Percentiles rank a stretch among this genome's conserved stretches.
These are phyloP conservation scores for Diaporthe aspalathi DNA, from an alignment of 2,329 filamentous ascomycete genomes.

Conservation along the genomic window DNA sequence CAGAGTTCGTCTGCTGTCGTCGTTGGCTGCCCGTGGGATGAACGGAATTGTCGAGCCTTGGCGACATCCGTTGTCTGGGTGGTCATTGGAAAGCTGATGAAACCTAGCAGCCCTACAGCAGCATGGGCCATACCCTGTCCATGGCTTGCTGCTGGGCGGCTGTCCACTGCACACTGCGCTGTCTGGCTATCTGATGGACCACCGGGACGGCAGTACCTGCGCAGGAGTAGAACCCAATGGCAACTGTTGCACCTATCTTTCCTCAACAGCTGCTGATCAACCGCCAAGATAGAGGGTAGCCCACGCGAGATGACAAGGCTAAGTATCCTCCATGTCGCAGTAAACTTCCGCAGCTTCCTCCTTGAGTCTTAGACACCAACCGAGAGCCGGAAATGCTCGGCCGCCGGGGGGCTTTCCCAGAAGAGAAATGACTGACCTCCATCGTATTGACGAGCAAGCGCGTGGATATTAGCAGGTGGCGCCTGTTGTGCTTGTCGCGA, in stretches of 20 bases:
- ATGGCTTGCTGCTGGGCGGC: background rate
- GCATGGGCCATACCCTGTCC: background rate
- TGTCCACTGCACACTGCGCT: too few relatives aligned
- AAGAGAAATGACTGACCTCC: background rate
- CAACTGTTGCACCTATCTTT: slow-evolving; percentile 1
- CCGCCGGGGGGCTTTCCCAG: background rate
- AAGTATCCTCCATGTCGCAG: slow-evolving; percentile 14
- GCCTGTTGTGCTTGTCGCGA: background rate
- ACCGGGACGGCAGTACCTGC: background rate
- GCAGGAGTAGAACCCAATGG: background rate
- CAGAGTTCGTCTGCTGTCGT: background rate
- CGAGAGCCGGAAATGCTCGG: slow-evolving; percentile 23
- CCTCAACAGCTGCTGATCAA: slow-evolving; percentile 2
- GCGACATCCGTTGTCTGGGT: background rate
- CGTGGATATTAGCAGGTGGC: background rate
- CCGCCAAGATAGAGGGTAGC: slow-evolving; percentile 16
- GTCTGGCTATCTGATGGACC: background rate
- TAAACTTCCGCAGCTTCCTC: slow-evolving; percentile 18
- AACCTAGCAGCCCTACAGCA: slow-evolving; percentile 14
- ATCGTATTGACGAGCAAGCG: slow-evolving; percentile 13
- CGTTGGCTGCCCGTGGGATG: slow-evolving; percentile 25
- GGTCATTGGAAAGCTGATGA: slow-evolving; percentile 1
- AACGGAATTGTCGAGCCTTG: slow-evolving; percentile 11
- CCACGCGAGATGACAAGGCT: slow-evolving; percentile 25
- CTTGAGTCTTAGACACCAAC: background rate